Base-by-base conservation (phyloP, 192 early-diverging fungal species). In the Jimgerdemannia lactiflua region DNA sequence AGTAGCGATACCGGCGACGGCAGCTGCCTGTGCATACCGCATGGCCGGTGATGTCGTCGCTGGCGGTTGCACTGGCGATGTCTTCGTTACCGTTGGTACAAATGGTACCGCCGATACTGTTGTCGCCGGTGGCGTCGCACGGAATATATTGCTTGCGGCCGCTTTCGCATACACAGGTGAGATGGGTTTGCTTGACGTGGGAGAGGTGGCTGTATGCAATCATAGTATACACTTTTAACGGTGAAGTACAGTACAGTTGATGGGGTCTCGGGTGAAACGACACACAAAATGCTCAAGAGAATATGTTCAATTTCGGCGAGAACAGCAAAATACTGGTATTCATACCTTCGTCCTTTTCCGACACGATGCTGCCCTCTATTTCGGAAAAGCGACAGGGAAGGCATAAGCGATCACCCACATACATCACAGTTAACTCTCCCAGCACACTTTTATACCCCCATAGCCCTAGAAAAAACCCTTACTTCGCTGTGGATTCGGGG, bases 151-250 rank as follows among this genome's bases (percentile, higher is more conserved):
- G 39, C 67, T 67, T 19, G 67, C 65, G 54, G 74, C 42, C 3
- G 74, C 42, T 18, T 67, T 64, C 29, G 74, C 20, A 42, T 69
- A 67, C 68, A 75, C 65, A 68, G 74, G 74, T 10, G 74, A 75
- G n/a, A 19, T 65, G n/a, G 67, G 59, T 42, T 69, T 75, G 41
- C 65, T 69, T 68, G 49, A 69, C 65, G 67, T 67, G 9, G 74
- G 65, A 4, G 74, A 75, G 40, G 74, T 73, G 20, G 72, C 72
- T 73, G 67, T 41, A 20, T 42, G 17, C n/a, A 66, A 65, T 10
- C 1, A 29, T 6, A 71, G 54, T 29, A 59, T 6, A 59, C 49
- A 59, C 14, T 14, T 10, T 59, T 59, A 59, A 10, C 49, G 6
- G 49, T 59, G 49, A 59, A 29, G 29, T 29, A 29, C 29, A 29